Evolutionary conservation across 768 basidiomycete genomes (phyloP).

Genomic region (Termitomyces sp.): DNA sequence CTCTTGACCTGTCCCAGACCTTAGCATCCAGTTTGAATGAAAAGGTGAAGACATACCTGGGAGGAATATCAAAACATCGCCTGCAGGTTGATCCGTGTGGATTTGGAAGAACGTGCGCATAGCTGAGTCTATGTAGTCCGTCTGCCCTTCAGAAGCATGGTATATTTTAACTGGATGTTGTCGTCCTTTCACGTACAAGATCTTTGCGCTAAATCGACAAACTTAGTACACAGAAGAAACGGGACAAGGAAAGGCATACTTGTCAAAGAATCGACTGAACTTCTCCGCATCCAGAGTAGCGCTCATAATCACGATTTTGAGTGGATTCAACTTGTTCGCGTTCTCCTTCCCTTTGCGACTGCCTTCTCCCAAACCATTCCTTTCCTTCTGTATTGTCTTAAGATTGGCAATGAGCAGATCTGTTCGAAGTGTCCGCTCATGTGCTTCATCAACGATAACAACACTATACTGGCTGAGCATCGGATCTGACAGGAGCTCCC

Average conservation of each 20-base stretch:
- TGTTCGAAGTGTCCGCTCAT: slow-evolving; percentile 91
- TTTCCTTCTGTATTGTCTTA: slow-evolving; percentile 67
- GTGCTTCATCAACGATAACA: slow-evolving; percentile 93
- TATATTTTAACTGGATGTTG: slow-evolving; percentile 88
- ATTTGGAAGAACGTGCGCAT: slow-evolving; percentile 94
- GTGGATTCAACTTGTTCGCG: slow-evolving; percentile 41
- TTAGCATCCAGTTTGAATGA: background rate
- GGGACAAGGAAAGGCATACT: slow-evolving; percentile 36
- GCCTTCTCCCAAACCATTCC: slow-evolving; percentile 41
- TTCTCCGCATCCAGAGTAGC: slow-evolving; percentile 95
- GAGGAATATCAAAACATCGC: slow-evolving; percentile 91
- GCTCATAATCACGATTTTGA: slow-evolving; percentile 96
- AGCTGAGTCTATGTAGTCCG: slow-evolving; percentile 86
- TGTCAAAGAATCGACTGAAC: slow-evolving; percentile 82
- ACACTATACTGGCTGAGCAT: slow-evolving; percentile 78
- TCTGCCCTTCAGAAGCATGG: slow-evolving; percentile 66
- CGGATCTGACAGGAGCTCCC: slow-evolving; percentile 81
- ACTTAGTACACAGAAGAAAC: background rate
- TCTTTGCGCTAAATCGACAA: slow-evolving; percentile 58
- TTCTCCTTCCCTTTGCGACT: slow-evolving; percentile 42
- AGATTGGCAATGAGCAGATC: slow-evolving; percentile 90
- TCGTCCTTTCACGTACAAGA: slow-evolving; percentile 88
- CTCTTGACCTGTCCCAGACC: slow-evolving; percentile 70
- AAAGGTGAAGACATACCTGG: slow-evolving; percentile 45
- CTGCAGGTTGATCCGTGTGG: slow-evolving; percentile 71